Evolutionary conservation across 2,329 filamentous ascomycete genomes (phyloP), one percentile per base, ranked within the genome.

Genomic region (Pseudocercospora pini-densiflorae): DNA sequence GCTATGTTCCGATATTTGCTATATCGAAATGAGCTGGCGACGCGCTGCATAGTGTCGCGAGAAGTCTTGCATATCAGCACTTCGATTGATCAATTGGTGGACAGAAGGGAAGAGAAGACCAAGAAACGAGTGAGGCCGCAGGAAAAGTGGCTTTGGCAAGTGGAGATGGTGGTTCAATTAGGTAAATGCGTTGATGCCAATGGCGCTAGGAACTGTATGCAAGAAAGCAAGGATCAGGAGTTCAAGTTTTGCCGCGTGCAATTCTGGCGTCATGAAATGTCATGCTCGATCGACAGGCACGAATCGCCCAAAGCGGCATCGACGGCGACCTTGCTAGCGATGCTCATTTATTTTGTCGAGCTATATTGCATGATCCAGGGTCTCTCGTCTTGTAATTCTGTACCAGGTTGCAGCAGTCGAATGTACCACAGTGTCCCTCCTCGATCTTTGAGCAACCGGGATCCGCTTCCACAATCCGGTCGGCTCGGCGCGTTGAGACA

Each of bases 21-120:
- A 31, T 47, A 40, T 19, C 60, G 64, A 24, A 68, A 29, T 23
- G 51, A 51, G 29, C 60, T 54, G 29, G 62, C 43, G 45, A 61
- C 57, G 66, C 70, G 70, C 64, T 68, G 68, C 70, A 71, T 71
- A 57, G 47, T 66, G 64, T 51, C 8, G 49, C 40, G 47, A 21
- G 43, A 58, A 33, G 58, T 61, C n/a, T 64, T 24, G 62, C 68
- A 68, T 70, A 31, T 24, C 62, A 59, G 27, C 33, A n/a, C 16
- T 19, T 19, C 51, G 27, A n/a, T 27, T 27, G 24, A n/a, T n/a
- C 51, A 8, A 51, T 8, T 19, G 51, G 16, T 2, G 16, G 61
- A 5, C 7, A 33, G 31, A 33, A 33, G 31, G 9, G n/a, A 51
- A 21, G 14, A n/a, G 45, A 51, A 19, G 27, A 27, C 19, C 21